These are phyloP conservation scores for Fistulifera solaris DNA, from an alignment of 108 stramenopile genomes.

Conservation along the genomic window DNA sequence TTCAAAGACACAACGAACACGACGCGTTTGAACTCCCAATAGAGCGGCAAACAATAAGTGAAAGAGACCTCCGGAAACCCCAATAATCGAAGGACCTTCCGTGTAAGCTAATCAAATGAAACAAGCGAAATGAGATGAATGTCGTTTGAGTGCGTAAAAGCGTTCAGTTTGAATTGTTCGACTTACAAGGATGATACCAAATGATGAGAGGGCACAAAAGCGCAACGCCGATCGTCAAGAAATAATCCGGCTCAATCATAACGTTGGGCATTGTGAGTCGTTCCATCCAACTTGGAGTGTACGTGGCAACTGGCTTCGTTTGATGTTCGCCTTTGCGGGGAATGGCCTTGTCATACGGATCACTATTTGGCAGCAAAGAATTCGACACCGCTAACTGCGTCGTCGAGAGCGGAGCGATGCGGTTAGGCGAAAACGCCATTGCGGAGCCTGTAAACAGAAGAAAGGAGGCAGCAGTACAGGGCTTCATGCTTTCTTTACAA, in stretches of 20 bases:
- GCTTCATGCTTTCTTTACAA: too few relatives aligned
- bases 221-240: slow-evolving; percentile 21
- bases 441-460: too few relatives aligned
- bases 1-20: slow-evolving; percentile 65
- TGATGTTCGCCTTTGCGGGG: background rate
- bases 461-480: too few relatives aligned
- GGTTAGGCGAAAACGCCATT: too few relatives aligned
- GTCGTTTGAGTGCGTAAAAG: background rate
- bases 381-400: too few relatives aligned
- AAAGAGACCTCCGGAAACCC: slow-evolving; percentile 37
- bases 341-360: too few relatives aligned
- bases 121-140: background rate
- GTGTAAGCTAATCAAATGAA: slow-evolving; percentile 22
- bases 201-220: slow-evolving; percentile 30
- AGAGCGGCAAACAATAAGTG: slow-evolving; percentile 44
- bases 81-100: slow-evolving; percentile 34
- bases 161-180: too few relatives aligned
- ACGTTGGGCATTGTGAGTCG: slow-evolving; percentile 26
- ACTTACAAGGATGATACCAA: slow-evolving; percentile 51
- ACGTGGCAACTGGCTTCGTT: too few relatives aligned
- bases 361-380: too few relatives aligned
- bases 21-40: slow-evolving; percentile 47
- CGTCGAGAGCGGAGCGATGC: too few relatives aligned
- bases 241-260: slow-evolving; percentile 28
- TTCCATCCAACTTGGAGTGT: slow-evolving; percentile 1